Evolutionary conservation across 208 protist genomes (phyloP), one percentile per base, ranked within the genome.

Genomic region (Leishmania arabica): DNA sequence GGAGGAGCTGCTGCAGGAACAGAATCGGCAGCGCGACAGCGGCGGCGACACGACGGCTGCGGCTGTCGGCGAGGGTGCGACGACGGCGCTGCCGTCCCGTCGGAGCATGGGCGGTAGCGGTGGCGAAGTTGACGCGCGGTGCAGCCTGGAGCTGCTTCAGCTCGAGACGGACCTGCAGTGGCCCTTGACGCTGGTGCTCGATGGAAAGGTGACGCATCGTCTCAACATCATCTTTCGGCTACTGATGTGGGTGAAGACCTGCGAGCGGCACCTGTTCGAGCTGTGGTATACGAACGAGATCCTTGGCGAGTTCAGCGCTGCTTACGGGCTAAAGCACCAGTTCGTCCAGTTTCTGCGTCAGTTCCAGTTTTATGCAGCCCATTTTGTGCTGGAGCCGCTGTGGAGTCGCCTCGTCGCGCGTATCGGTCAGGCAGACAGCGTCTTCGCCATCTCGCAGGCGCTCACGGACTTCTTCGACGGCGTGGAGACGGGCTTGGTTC

Each of bases 331-430:
- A 75, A 95, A 94, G 82, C 94, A 97, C 71, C 91, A 97, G 77
- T 81, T 97, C 17, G 88, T 91, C 69, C 94, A 97, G 72, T 96
- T 97, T 79, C 81, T 97, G 27, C 90, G 92, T 8, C 94, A 97
- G 81, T 97, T 95, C 81, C 92, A 95, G 79, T 97, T 97, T 75
- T 96, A 95, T 77, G 92, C 94, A 3, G 88, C 91, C n/a, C 94
- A 96, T 65, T 95, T 96, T 86, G 92, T 97, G 77, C 80, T 97
- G 45, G 91, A 96, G 84, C 94, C 94, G 75, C 84, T 92, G 74
- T 97, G 94, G 94, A 86, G 87, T 64, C 87, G 89, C 24, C 87
- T 97, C 56, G 84, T 96, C 70, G n/a, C 54, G 15, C 87, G 87
- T 19, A 87, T 97, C 51, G 87, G 88, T 24, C 89, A 92, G 81